Evolutionary conservation across 2,329 filamentous ascomycete genomes (phyloP).

Genomic region (Xylaria sp.): DNA sequence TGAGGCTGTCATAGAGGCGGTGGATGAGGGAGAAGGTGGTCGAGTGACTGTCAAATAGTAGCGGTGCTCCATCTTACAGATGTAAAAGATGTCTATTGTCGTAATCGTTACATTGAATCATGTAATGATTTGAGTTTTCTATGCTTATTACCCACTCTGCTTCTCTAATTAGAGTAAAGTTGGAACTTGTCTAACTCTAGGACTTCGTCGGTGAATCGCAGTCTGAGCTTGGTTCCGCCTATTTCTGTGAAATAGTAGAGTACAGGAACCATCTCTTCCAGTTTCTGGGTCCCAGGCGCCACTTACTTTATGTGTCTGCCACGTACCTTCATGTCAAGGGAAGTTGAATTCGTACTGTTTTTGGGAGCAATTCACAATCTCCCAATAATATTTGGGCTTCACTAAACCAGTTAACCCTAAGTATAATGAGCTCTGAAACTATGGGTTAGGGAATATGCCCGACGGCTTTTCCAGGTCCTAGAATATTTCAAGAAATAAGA

Average conservation of each 20-base stretch:
- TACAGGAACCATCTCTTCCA: not conserved
- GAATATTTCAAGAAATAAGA: too few relatives aligned
- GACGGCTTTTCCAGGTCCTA: too few relatives aligned
- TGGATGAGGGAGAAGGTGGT: slow-evolving; percentile 6
- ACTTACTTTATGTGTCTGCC: not conserved
- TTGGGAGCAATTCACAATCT: not conserved
- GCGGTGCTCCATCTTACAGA: not conserved
- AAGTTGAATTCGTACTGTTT: not conserved
- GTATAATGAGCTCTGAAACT: too few relatives aligned
- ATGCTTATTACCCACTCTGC: too few relatives aligned
- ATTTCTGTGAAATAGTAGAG: not conserved
- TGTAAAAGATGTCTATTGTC: too few relatives aligned
- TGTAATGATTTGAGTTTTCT: too few relatives aligned
- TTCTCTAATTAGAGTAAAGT: too few relatives aligned
- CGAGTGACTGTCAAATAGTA: slow-evolving; percentile 2
- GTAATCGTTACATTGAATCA: too few relatives aligned
- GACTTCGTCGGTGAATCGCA: not conserved
- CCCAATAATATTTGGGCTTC: too few relatives aligned
- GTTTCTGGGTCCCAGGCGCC: not conserved
- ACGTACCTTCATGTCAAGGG: not conserved
- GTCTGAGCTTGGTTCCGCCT: not conserved
- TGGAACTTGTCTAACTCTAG: too few relatives aligned
- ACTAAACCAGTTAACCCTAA: too few relatives aligned
- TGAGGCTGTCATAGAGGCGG: slow-evolving; percentile 16
- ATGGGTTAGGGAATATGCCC: too few relatives aligned